Evolutionary conservation across 306 rosid genomes (phyloP), one percentile per base, ranked within the genome.

Genomic region (Trifolium dubium): DNA sequence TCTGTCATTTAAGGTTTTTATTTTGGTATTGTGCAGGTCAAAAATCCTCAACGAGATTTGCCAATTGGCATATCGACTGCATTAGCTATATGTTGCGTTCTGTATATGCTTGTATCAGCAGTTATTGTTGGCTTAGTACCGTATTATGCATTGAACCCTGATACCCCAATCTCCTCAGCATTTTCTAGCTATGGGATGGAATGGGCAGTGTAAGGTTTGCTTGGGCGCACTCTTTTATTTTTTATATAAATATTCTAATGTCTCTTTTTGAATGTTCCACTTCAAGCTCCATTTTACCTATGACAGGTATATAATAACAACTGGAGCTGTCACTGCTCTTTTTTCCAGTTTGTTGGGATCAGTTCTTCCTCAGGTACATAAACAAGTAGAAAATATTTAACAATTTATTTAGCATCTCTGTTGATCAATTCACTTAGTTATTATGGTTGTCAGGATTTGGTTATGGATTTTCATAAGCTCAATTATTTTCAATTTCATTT

Each of bases 291-390:
- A 9, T 50, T 67, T 74, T 79, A n/a, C 71, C 37, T 2, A 14
- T 63, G 79, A 65, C 85, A 91, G 97, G 84, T 91, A 87, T 69
- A 64, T 91, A 64, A 89, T 91, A 77, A 86, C 95, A 58, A 78
- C 72, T 19, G 97, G 95, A 76, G 89, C 97, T 5, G 86, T 91
- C 58, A 89, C 97, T 78, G 97, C 97, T 65, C 91, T 91, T 58
- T 87, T 68, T 83, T 69, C 92, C 35, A 91, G 95, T 83, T 82
- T 91, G 87, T 80, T 91, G 77, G 97, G 95, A 69, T 89, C 95
- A 13, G 65, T 91, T 76, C 97, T 91, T 84, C 91, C 97, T 76
- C 97, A 89, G 97, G 97, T 89, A 81, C 70, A 55, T 18, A 32
- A 64, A 30, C 58, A 51, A 70, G 74, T 56, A 64, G 63, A 73